Base-by-base conservation (phyloP, 805 yeast genomes). In the Yarrowia porcina region DNA sequence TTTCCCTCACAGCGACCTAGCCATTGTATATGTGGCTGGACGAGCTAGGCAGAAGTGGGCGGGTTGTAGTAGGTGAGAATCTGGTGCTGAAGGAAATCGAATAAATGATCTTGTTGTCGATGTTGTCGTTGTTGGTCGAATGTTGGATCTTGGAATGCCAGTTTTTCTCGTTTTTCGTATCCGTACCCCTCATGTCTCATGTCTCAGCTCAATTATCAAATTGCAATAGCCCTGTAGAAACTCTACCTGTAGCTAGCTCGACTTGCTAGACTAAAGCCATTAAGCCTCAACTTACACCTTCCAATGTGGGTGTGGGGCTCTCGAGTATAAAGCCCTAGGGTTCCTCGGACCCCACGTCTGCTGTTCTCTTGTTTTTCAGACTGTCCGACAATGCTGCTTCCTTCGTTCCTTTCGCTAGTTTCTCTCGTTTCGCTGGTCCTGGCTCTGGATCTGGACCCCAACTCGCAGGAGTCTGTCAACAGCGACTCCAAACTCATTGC, bases 401-500 rank as follows among this genome's bases (percentile, higher is more conserved):
- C 42, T 35, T 25, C 59, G 23, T 42, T 50, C 59, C 42, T 52
- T 52, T 52, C 44, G 38, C 33, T 52, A 27, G 27, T 52, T 52
- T 52, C 59, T 6, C 25, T 56, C 47, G 13, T 56, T 56, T 3
- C 47, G 7, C 30, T 56, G 49, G 49, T 13, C 39, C n/a, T 27
- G 20, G 52, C 44, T 3, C 20, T 59, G 20, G 54, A 42, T 65
- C 71, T 72, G 35, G 69, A 69, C 49, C 20, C 69, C 20, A 57
- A 23, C 25, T 63, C 64, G 36, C 12, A 41, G 11, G 42, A 56
- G 21, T 67, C 71, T n/a, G 67, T 75, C 27, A 64, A 67, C 65
- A 71, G 78, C 44, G 92, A 87, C 2, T 82, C 88, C 3, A 77
- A 85, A 0, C 73, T 83, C 50, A 77, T 91, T 17, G 85, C 86